Percentiles rank a stretch among this genome's conserved stretches.
phyloP scores from a whole-genome alignment of 1,284 basidiomycete genomes.

The Tausonia pullulans region DNA sequence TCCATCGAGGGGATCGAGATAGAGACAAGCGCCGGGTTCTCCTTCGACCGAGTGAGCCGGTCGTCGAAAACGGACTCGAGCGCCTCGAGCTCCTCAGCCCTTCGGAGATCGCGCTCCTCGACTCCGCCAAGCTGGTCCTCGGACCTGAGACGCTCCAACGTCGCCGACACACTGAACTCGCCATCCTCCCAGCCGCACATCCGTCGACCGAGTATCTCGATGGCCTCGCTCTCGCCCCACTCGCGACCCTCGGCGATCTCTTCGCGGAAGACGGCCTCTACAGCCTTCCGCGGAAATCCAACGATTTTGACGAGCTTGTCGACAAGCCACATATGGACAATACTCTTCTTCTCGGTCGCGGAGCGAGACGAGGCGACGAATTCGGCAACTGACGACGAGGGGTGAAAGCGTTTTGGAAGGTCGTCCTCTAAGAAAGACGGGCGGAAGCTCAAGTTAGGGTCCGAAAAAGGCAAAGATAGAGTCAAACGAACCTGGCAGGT shows the following conservation, averaged over 20 bases:
- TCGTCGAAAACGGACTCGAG: conserved; percentile 43
- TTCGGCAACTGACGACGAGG: conserved; percentile 54
- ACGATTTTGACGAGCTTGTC: conserved; percentile 73
- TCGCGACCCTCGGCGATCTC: conserved; percentile 17
- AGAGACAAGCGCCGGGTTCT: conserved; percentile 36
- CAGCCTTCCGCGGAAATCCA: conserved; percentile 65
- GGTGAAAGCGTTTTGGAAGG: conserved; percentile 48
- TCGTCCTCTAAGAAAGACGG: conserved; percentile 28
- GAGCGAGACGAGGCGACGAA: conserved; percentile 45
- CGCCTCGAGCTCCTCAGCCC: conserved; percentile 60
- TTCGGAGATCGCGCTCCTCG: conserved; percentile 35
- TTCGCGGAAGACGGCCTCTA: conserved; percentile 44
- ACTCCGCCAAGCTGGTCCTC: conserved; percentile 45
- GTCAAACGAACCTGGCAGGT: conserved; percentile 31
- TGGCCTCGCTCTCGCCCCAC: conserved; percentile 28
- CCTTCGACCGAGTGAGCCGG: conserved; percentile 29
- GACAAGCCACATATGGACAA: conserved; percentile 68
- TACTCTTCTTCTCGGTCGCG: conserved; percentile 35
- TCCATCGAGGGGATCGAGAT: conserved; percentile 52
- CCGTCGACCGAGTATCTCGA: conserved; percentile 33
- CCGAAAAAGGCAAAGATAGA: neutral
- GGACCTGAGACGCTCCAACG: conserved; percentile 40
- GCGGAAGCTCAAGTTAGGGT: conserved; percentile 16
- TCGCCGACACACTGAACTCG: conserved; percentile 40
- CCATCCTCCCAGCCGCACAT: conserved; percentile 35